phyloP scores from a whole-genome alignment of 129 eudicot genomes.

The Centella asiatica region DNA sequence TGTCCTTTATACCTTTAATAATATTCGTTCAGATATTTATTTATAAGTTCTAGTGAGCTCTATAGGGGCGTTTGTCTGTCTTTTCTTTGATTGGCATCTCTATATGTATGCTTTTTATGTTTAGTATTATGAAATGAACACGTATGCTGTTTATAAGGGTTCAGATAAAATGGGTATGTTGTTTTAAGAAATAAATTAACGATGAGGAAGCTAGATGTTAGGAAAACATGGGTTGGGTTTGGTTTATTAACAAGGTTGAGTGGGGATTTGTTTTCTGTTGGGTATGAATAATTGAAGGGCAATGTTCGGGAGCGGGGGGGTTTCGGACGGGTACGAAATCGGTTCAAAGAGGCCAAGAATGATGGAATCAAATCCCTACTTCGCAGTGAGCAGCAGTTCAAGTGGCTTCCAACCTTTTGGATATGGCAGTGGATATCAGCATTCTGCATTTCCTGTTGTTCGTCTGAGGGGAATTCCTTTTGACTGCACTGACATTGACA shows the following conservation, averaged over 20 bases:
- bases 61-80: background rate
- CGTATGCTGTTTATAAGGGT: background rate
- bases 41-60: background rate
- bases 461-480: slow-evolving; percentile 92
- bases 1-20: background rate
- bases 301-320: slow-evolving; percentile 99
- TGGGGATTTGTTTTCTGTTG: slow-evolving; percentile 73
- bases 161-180: background rate
- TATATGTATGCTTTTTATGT: background rate
- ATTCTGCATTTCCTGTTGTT: slow-evolving; percentile 71
- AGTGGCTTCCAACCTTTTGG: slow-evolving; percentile 44
- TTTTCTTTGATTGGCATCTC: background rate
- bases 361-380: slow-evolving; percentile 99
- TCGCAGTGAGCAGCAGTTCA: slow-evolving; percentile 85
- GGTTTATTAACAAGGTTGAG: slow-evolving; percentile 97
- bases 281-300: slow-evolving; percentile 93
- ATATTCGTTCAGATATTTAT: no score
- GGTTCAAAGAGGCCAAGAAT: slow-evolving; percentile 99
- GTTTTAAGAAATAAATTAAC: slow-evolving; percentile 7
- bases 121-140: background rate
- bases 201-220: slow-evolving; percentile 30
- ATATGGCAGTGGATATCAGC: slow-evolving; percentile 54
- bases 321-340: slow-evolving; percentile 94
- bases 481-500: slow-evolving; percentile 73
- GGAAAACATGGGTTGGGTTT: slow-evolving; percentile 74